Evolutionary conservation across 306 rosid genomes (phyloP).

Genomic region (Herpetospermum pedunculosum): DNA sequence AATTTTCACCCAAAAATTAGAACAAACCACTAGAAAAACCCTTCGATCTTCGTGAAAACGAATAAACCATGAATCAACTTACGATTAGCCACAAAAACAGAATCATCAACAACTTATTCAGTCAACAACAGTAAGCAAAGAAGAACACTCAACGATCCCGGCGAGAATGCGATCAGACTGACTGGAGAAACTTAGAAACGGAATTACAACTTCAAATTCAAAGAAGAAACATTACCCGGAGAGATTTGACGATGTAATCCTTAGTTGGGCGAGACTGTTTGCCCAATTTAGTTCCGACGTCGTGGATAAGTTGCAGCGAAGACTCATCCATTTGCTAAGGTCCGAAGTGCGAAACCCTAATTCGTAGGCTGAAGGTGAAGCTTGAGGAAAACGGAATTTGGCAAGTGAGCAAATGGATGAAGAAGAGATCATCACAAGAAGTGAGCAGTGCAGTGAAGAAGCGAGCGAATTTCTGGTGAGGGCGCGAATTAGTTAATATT

Average conservation of each 20-base stretch:
- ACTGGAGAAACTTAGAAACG: background rate
- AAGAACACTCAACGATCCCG: background rate
- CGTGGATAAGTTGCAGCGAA: slow-evolving; percentile 35
- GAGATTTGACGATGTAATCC: slow-evolving; percentile 63
- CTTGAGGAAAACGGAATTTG: background rate
- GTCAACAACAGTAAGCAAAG: background rate
- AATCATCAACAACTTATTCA: background rate
- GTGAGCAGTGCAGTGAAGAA: background rate
- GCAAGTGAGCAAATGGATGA: background rate
- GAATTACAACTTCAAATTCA: background rate
- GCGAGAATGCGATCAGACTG: background rate
- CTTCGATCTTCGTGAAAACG: background rate
- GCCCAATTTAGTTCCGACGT: slow-evolving; percentile 44
- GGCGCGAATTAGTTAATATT: background rate
- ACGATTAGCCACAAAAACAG: background rate
- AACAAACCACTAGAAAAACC: background rate
- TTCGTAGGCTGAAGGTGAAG: background rate
- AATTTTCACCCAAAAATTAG: background rate
- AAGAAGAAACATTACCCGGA: slow-evolving; percentile 28
- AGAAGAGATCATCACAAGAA: background rate
- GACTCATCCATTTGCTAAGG: slow-evolving; percentile 33
- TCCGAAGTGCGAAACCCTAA: background rate
- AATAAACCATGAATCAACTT: background rate
- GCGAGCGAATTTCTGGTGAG: background rate
- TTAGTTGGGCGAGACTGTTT: slow-evolving; percentile 49